Percentiles rank a stretch among this genome's conserved stretches.
These are phyloP conservation scores for Chlorella variabilis DNA, from an alignment of 163 green algal species.

Conservation along the genomic window DNA sequence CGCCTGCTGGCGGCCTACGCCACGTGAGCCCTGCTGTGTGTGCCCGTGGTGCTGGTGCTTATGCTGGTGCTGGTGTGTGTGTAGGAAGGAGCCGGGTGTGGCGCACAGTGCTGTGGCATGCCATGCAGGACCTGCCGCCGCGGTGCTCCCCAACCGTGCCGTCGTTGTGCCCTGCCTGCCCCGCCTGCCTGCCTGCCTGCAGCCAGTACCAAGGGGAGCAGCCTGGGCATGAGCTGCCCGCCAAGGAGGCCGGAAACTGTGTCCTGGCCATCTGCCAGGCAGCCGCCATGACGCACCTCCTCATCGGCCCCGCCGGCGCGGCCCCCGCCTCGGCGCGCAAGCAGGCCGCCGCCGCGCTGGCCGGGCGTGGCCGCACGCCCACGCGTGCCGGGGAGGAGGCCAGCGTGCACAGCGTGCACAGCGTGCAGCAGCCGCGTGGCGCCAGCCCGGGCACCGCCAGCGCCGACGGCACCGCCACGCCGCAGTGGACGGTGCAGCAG, in stretches of 20 bases:
- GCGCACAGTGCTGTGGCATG: no score
- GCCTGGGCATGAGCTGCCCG: constrained; percentile 25
- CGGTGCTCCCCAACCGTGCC: no score
- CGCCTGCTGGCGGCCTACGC: constrained; percentile 38
- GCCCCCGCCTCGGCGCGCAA: background rate
- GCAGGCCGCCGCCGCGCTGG: background rate
- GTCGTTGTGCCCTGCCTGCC: background rate
- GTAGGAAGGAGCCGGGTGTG: no score
- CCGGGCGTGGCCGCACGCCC: background rate
- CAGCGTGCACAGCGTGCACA: background rate
- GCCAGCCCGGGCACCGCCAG: background rate
- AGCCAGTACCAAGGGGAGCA: constrained; percentile 28
- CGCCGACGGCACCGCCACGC: background rate
- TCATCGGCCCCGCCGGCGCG: constrained; percentile 6
- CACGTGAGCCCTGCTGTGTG: constrained; percentile 7
- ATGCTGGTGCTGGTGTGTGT: no score
- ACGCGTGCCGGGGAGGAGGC: background rate
- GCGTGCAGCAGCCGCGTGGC: no score
- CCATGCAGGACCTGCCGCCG: no score
- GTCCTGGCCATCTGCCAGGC: constrained; percentile 43
- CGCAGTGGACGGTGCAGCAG: constrained; percentile 34
- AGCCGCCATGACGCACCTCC: constrained; percentile 31
- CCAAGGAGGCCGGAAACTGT: constrained; percentile 20
- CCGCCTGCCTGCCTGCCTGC: background rate
- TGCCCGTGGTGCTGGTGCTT: background rate